Base-by-base conservation (phyloP, 805 yeast species). In the Yamadazyma phyllophila region DNA sequence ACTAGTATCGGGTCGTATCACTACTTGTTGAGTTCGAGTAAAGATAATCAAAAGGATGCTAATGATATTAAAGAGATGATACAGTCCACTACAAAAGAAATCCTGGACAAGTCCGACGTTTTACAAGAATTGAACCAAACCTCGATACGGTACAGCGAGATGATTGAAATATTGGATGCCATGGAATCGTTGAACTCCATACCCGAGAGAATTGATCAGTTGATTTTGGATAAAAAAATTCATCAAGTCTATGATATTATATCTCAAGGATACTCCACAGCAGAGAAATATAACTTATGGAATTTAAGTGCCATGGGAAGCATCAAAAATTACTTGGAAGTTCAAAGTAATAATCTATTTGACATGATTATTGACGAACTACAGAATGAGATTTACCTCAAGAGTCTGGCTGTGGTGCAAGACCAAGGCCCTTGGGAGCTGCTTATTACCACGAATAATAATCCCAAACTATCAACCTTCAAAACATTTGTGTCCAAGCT, bases 1-100 rank as follows among this genome's bases (percentile, higher is more conserved):
- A 84, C 82, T 53, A 82, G 89, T 53, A 82, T 92, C 37, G 96
- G 96, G 0, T 83, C 92, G 4, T 92, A 88, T 63, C 84, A 88
- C 44, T 73, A 80, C 36, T 82, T 90, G 2, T 80, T 86, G 2
- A 71, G 77, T 36, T 73, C 83, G 1, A 73, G 91, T 15, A 69
- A 79, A 20, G 78, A 84, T 34, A 82, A 94, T 2, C 92, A 88
- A 55, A 67, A 72, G 7, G 77, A 78, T 15, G 71, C 87, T 1
- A 52, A 63, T 2, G 66, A 61, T 30, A 72, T 85, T 33, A 76
- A 76, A 46, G 66, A 71, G 14, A 71, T 76, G 52, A 66, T 86
- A 26, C 71, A 66, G 26, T 59, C 66, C 7, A 76, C 85, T 7
- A 69, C 77, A 36, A 64, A 64, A 29, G 81, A 79, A 36, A 67